These are phyloP conservation scores for Tuber brumale DNA, from an alignment of 495 filamentous ascomycete genomes.

Conservation along the genomic window DNA sequence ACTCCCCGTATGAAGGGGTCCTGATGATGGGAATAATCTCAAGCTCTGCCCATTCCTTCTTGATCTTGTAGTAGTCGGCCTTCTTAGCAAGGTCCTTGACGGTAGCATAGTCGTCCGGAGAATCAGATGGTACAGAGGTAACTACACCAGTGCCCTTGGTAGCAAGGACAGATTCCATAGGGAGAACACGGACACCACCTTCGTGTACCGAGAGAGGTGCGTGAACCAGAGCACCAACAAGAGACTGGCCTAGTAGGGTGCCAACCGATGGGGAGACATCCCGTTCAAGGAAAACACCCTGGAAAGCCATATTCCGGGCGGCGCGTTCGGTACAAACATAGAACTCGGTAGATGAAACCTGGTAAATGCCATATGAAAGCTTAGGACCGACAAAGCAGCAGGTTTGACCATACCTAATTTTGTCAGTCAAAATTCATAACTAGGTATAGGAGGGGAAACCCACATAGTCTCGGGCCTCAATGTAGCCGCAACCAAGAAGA, in stretches of 20 bases:
- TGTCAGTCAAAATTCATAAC: slow-evolving; percentile 3
- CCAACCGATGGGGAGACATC: slow-evolving; percentile 68
- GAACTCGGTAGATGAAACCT: slow-evolving; percentile 74
- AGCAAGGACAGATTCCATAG: slow-evolving; percentile 87
- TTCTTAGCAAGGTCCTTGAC: slow-evolving; percentile 85
- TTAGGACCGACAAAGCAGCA: slow-evolving; percentile 93
- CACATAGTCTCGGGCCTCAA: slow-evolving; percentile 90
- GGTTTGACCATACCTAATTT: slow-evolving; percentile 70
- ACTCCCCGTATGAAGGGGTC: slow-evolving; percentile 80
- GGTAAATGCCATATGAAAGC: slow-evolving; percentile 85
- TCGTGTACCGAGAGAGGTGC: slow-evolving; percentile 87
- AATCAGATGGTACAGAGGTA: slow-evolving; percentile 89
- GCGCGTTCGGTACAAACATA: slow-evolving; percentile 78
- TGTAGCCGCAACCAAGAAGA: slow-evolving; percentile 87
- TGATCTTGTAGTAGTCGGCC: slow-evolving; percentile 92
- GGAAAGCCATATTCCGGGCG: slow-evolving; percentile 94
- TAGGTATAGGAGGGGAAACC: background rate
- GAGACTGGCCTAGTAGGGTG: slow-evolving; percentile 65
- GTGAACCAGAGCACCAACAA: slow-evolving; percentile 76
- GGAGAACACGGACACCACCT: slow-evolving; percentile 74
- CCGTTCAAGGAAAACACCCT: slow-evolving; percentile 70
- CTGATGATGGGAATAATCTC: slow-evolving; percentile 83
- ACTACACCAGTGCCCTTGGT: slow-evolving; percentile 96
- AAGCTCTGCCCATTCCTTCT: slow-evolving; percentile 91
- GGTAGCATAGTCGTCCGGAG: slow-evolving; percentile 91